A percentile compares a stretch with the other conserved stretches of the same genome.
Evolutionary conservation across 257 asterid genomes (phyloP).

Genomic region (Lycium barbarum): DNA sequence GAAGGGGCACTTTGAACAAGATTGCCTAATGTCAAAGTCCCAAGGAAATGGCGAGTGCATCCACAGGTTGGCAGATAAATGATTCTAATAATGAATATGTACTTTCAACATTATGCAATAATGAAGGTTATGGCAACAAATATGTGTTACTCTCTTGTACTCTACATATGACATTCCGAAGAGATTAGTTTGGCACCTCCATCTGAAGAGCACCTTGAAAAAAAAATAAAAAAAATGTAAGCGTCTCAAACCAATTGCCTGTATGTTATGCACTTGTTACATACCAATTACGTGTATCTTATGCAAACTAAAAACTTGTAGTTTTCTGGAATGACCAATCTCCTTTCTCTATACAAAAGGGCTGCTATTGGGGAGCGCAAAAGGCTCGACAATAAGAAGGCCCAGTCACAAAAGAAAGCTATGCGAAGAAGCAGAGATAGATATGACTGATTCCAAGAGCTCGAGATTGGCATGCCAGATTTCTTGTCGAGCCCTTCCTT

Average conservation of each 20-base stretch:
- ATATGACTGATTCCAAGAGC: conserved; percentile 54
- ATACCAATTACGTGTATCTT: background rate
- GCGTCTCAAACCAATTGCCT: conserved; percentile 36
- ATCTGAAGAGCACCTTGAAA: conserved; percentile 73
- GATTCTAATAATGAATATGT: too few species aligned
- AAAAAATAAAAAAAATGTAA: conserved; percentile 74
- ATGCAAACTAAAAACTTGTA: conserved; percentile 7
- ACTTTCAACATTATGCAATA: too few species aligned
- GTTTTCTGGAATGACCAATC: conserved; percentile 6
- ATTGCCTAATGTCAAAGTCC: too few species aligned
- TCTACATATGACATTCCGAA: too few species aligned
- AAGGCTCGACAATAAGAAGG: conserved; percentile 71
- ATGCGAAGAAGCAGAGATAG: conserved; percentile 67
- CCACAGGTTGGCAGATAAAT: too few species aligned
- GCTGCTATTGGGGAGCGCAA: conserved; percentile 77
- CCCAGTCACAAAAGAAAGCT: conserved; percentile 70
- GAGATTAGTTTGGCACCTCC: conserved; percentile 53
- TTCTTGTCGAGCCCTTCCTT: background rate
- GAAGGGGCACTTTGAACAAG: too few species aligned
- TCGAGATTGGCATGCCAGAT: background rate
- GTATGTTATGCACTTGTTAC: background rate
- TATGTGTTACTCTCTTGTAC: too few species aligned
- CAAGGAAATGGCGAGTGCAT: too few species aligned
- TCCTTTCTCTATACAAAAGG: conserved; percentile 42
- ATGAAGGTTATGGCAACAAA: too few species aligned